Base-by-base conservation (phyloP, 129 eudicot species). In the Rutidosis leptorrhynchoides region DNA sequence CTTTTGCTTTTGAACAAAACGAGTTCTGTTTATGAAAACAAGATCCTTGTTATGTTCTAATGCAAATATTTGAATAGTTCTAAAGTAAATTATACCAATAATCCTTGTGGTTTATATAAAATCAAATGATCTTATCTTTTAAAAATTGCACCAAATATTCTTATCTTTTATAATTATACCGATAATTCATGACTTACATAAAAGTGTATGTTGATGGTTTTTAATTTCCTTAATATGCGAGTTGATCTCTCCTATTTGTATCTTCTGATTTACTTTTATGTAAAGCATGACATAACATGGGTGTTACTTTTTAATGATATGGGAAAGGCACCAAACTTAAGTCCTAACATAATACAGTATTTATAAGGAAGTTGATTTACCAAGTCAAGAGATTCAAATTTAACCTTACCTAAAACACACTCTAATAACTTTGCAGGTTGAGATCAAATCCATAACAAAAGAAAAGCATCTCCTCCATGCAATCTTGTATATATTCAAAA, bases 391-490 rank as follows among this genome's bases (percentile, higher is more conserved):
- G 67, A 59, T 70, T 21, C 64, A 69, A 32, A 74, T 58, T 69
- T 51, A 73, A 73, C 73, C 77, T 82, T 69, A 65, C 91, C 66
- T 64, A 62, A 20, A 65, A 25, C 67, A 69, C 81, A 86, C 86
- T 79, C 85, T 78, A 75, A 58, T 37, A 68, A 64, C 73, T 80
- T 69, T 65, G 56, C 61, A 67, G 35, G 43, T 45, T 26, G 4
- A 40, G 46, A 29, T 60, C 24, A 33, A 65, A 67, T 28, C 30
- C 79, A 30, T 35, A 42, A 61, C 62, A 58, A 74, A 88, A 70
- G 96, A 69, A 88, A 88, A 83, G 93, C 76, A 89, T 89, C 89
- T 81, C 85, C 67, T 45, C 37, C 6, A 20, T 46, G 57, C 83
- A 79, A 72, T 70, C 78, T 63, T 73, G 60, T 62, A 57, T 65